A percentile compares a stretch with the other conserved stretches of the same genome.
These are phyloP conservation scores for Mycena chlorophos DNA, from an alignment of 768 basidiomycete species.

Conservation along the genomic window DNA sequence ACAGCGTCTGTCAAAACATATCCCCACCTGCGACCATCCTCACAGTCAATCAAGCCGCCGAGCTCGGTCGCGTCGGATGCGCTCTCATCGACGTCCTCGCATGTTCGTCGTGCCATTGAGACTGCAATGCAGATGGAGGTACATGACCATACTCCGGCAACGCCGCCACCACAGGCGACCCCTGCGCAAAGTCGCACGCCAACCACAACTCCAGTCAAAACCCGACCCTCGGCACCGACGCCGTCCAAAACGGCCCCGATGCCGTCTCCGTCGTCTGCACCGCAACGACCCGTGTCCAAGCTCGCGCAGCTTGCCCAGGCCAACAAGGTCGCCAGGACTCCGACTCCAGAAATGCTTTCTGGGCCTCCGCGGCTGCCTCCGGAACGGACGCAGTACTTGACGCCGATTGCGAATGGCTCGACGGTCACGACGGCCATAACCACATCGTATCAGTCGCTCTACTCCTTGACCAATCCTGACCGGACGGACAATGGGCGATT, in stretches of 20 bases:
- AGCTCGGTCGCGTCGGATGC: conserved; percentile 37
- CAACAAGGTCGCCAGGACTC: conserved; percentile 51
- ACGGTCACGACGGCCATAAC: conserved; percentile 86
- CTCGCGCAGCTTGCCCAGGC: conserved; percentile 72
- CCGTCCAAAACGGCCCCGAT: conserved; percentile 24
- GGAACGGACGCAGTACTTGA: conserved; percentile 66
- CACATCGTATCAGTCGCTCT: conserved; percentile 73
- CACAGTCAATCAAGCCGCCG: conserved; percentile 48
- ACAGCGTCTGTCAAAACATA: conserved; percentile 72
- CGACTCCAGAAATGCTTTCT: conserved; percentile 35
- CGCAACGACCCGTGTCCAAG: conserved; percentile 59
- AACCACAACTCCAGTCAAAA: conserved; percentile 26
- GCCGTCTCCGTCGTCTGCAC: conserved; percentile 25
- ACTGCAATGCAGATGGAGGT: conserved; percentile 67
- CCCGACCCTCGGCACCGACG: conserved; percentile 26
- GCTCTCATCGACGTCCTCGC: conserved; percentile 55
- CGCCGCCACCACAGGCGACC: conserved; percentile 21
- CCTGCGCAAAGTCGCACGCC: no score
- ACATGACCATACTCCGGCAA: conserved; percentile 20
- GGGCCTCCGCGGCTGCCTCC: conserved; percentile 40
- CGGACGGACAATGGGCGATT: conserved; percentile 42
- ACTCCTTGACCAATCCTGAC: conserved; percentile 58
- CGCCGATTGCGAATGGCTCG: conserved; percentile 78
- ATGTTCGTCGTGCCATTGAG: conserved; percentile 65
- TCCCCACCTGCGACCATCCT: conserved; percentile 66